phyloP scores from a whole-genome alignment of 2,329 filamentous ascomycete genomes.

The Aureobasidium sp. region DNA sequence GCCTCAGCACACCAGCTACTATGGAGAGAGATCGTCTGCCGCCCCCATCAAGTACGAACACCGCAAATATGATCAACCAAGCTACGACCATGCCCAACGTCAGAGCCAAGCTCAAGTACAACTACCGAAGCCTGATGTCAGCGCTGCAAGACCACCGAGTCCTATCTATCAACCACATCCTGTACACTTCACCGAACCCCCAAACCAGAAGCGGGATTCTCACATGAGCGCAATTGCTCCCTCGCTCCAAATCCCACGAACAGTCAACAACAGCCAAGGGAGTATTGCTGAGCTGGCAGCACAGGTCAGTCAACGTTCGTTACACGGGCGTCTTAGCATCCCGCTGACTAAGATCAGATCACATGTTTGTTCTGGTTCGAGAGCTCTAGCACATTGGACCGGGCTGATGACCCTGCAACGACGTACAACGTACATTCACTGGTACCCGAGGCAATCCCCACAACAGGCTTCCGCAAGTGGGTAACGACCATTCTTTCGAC shows the following conservation, averaged over 20 bases:
- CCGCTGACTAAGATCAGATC: constrained; percentile 50
- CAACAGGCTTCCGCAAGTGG: constrained; percentile 84
- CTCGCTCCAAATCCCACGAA: constrained; percentile 62
- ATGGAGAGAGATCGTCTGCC: constrained; percentile 19
- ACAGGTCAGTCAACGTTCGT: constrained; percentile 48
- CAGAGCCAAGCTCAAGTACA: not conserved
- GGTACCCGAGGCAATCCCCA: constrained; percentile 65
- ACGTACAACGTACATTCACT: constrained; percentile 44
- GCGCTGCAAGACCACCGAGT: constrained; percentile 15
- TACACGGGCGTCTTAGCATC: constrained; percentile 8
- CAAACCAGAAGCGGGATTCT: constrained; percentile 18
- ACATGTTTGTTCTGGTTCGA: constrained; percentile 99
- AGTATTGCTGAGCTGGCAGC: constrained; percentile 77
- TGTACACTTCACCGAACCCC: constrained; percentile 18
- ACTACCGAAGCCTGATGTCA: constrained; percentile 1
- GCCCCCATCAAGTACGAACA: constrained; percentile 20
- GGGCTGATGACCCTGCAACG: constrained; percentile 53
- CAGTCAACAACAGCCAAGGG: constrained; percentile 68
- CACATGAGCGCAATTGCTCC: constrained; percentile 37
- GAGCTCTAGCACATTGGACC: constrained; percentile 67
- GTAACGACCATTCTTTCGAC: constrained; percentile 83
- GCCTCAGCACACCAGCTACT: constrained; percentile 24
- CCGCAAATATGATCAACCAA: constrained; percentile 16
- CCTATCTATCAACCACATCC: constrained; percentile 19
- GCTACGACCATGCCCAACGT: constrained; percentile 10